These are phyloP conservation scores for Musa balbisiana DNA, from an alignment of 202 grass and related monocot genomes.

Conservation along the genomic window DNA sequence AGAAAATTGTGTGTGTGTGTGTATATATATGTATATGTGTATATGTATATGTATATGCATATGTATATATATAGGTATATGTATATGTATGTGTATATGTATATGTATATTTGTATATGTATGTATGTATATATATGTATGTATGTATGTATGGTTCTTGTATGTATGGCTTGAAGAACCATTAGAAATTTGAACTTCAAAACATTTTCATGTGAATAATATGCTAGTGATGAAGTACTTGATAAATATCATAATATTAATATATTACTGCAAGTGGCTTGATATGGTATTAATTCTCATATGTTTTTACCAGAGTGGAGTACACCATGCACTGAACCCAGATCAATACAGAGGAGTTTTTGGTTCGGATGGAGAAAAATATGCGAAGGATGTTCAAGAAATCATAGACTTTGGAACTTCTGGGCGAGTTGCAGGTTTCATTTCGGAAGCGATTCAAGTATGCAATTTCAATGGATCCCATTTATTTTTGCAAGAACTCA, in stretches of 20 bases:
- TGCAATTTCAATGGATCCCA: neutral
- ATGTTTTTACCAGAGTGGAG: neutral
- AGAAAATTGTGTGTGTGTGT: no score
- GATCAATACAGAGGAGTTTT: slow-evolving; percentile 10
- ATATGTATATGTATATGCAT: no score
- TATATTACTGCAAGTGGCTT: neutral
- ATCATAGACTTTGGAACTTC: slow-evolving; percentile 12
- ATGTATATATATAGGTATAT: neutral
- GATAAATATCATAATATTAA: neutral
- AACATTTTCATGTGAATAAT: neutral
- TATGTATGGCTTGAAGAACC: neutral
- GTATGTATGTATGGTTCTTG: no score
- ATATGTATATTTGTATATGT: no score
- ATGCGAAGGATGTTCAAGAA: slow-evolving; percentile 14
- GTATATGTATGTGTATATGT: no score
- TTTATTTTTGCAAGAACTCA: neutral
- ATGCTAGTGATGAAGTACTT: neutral
- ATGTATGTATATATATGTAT: no score
- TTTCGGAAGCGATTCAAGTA: slow-evolving; percentile 7
- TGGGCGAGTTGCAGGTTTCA: slow-evolving; percentile 9
- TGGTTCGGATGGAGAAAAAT: slow-evolving; percentile 8
- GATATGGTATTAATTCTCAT: neutral
- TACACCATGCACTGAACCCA: slow-evolving; percentile 3
- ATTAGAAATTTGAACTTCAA: neutral
- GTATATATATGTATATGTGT: neutral